phyloP scores from a whole-genome alignment of 352 stramenopile genomes.

The Aphanomyces cochlioides region DNA sequence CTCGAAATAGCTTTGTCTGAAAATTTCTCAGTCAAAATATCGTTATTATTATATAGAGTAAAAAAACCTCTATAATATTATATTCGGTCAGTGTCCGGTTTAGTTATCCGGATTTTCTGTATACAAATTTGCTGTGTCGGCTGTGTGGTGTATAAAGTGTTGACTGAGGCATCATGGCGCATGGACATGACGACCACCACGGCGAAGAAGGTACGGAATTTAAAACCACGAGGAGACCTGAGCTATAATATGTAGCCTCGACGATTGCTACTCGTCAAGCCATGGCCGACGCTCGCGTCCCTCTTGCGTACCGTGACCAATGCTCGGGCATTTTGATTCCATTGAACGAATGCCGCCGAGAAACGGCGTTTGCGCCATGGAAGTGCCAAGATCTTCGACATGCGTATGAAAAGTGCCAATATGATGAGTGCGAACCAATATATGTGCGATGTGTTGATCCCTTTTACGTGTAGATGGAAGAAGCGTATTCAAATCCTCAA shows the following conservation, averaged over 20 bases:
- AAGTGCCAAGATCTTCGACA: slow-evolving; percentile 96
- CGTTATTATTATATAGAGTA: no score
- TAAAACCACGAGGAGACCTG: no score
- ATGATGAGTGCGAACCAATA: slow-evolving; percentile 73
- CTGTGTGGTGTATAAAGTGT: slow-evolving; percentile 25
- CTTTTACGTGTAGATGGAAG: slow-evolving; percentile 53
- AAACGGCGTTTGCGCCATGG: slow-evolving; percentile 92
- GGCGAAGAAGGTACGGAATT: slow-evolving; percentile 23
- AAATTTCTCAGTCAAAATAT: no score
- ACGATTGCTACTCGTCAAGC: slow-evolving; percentile 81
- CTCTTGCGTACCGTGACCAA: slow-evolving; percentile 92
- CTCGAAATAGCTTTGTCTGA: no score
- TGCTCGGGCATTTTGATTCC: slow-evolving; percentile 94
- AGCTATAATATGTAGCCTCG: slow-evolving; percentile 41
- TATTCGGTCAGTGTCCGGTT: not conserved
- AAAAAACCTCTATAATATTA: no score
- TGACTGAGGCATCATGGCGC: slow-evolving; percentile 22
- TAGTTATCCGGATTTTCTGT: not conserved
- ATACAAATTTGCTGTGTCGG: slow-evolving; percentile 10
- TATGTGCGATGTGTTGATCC: slow-evolving; percentile 31
- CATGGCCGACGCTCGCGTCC: slow-evolving; percentile 92
- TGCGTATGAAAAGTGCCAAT: slow-evolving; percentile 98
- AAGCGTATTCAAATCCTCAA: slow-evolving; percentile 80
- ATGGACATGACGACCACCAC: slow-evolving; percentile 26
- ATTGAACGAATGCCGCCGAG: slow-evolving; percentile 93